Conservation (phyloP, 139 green algal species). For the Closterium sp. region DNA sequence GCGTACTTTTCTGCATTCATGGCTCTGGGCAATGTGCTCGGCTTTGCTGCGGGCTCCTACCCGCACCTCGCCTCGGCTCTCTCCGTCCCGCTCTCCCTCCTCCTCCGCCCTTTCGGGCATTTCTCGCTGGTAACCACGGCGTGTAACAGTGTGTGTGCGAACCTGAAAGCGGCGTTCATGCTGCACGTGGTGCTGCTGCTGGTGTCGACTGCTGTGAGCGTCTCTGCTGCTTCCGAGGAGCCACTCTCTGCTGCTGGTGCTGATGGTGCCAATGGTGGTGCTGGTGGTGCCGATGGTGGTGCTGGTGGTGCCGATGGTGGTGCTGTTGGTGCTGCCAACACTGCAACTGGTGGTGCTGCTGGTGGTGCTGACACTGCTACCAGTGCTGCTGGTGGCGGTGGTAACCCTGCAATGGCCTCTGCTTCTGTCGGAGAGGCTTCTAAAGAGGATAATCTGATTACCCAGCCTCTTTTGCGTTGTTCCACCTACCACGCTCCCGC, state of each 20-base stretch:
- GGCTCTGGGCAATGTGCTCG: slow-evolving; percentile 47
- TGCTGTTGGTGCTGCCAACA: background rate
- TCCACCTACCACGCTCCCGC: background rate
- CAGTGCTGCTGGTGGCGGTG: background rate
- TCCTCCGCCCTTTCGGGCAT: background rate
- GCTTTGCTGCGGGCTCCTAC: slow-evolving; percentile 32
- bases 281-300: background rate
- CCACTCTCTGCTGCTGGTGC: background rate
- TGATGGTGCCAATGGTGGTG: background rate
- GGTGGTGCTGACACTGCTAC: background rate
- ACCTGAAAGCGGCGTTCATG: slow-evolving; percentile 44
- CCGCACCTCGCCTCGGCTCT: slow-evolving; percentile 18
- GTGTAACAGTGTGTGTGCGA: slow-evolving; percentile 27
- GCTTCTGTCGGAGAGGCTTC: background rate
- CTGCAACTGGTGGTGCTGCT: background rate
- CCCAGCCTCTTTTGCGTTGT: background rate
- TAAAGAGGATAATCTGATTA: background rate
- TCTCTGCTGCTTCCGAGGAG: background rate
- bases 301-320: background rate
- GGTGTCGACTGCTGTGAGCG: background rate
- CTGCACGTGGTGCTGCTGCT: background rate
- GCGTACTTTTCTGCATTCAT: slow-evolving; percentile 50
- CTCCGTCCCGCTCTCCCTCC: background rate
- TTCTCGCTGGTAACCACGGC: background rate
- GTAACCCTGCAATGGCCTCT: background rate